A percentile compares a stretch with the other conserved stretches of the same genome.
phyloP scores from a whole-genome alignment of 768 basidiomycete species.

The Cystofilobasidium macerans region DNA sequence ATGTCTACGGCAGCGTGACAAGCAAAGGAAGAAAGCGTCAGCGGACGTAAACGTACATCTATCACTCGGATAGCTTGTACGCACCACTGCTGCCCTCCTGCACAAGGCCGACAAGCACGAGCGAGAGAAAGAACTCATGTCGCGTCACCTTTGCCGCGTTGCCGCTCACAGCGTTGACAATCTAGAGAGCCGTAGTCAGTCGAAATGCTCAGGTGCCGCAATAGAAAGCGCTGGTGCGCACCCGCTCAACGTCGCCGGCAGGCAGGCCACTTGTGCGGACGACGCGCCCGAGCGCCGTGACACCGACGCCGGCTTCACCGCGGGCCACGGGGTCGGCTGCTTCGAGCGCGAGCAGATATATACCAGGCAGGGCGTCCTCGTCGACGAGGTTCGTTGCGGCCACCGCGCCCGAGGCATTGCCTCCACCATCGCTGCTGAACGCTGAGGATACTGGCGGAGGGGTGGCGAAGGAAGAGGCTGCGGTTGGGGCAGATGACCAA shows the following conservation, averaged over 20 bases:
- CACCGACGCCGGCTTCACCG: slow-evolving; percentile 10
- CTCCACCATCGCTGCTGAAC: background rate
- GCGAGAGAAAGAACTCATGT: slow-evolving; percentile 80
- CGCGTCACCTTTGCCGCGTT: slow-evolving; percentile 61
- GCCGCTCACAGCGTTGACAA: slow-evolving; percentile 78
- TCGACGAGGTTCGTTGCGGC: background rate
- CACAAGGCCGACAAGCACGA: slow-evolving; percentile 75
- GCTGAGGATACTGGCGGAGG: background rate
- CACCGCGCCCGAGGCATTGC: background rate
- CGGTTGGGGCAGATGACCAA: slow-evolving; percentile 16
- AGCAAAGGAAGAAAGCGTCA: background rate
- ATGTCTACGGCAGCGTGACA: background rate
- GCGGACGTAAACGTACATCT: no score
- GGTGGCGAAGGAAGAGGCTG: slow-evolving; percentile 8
- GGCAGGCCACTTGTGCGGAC: background rate
- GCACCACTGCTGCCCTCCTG: slow-evolving; percentile 67
- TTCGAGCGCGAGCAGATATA: slow-evolving; percentile 20
- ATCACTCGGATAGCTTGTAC: no score
- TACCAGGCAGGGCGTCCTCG: background rate
- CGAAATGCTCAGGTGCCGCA: no score
- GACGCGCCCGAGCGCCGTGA: slow-evolving; percentile 6
- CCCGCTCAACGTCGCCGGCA: slow-evolving; percentile 9
- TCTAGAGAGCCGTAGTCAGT: no score
- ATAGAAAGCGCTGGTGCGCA: no score
- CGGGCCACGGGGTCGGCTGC: slow-evolving; percentile 14